Conservation (phyloP, 1,139 yeast species). For the Candida labiduridarum region DNA sequence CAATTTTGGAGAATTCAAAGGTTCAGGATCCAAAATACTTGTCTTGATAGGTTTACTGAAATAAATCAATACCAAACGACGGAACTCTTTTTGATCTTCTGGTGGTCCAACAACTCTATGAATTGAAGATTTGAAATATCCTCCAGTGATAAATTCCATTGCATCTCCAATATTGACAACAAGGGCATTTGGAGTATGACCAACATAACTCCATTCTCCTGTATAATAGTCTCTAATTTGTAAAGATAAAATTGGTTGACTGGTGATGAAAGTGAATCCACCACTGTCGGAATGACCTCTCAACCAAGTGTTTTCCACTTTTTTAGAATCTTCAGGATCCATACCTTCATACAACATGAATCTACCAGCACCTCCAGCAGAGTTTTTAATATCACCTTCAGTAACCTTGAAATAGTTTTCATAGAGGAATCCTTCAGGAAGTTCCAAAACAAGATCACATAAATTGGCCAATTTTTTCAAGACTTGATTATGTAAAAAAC, state of each 20-base stretch:
- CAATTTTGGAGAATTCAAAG: slow-evolving; percentile 39
- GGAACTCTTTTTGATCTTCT: slow-evolving; percentile 36
- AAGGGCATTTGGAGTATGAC: slow-evolving; percentile 46
- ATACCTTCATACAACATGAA: slow-evolving; percentile 34
- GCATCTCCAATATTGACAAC: slow-evolving; percentile 55
- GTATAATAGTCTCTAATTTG: slow-evolving; percentile 50
- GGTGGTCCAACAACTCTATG: slow-evolving; percentile 54
- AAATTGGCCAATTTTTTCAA: slow-evolving; percentile 28
- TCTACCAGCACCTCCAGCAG: slow-evolving; percentile 37
- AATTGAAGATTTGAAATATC: slow-evolving; percentile 48
- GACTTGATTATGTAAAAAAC: slow-evolving; percentile 25
- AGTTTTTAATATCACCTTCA: slow-evolving; percentile 24
- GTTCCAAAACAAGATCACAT: slow-evolving; percentile 32
- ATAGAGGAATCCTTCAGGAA: slow-evolving; percentile 35
- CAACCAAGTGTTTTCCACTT: slow-evolving; percentile 43
- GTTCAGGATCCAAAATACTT: slow-evolving; percentile 41
- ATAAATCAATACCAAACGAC: slow-evolving; percentile 46
- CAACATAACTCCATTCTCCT: slow-evolving; percentile 52
- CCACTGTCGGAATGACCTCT: slow-evolving; percentile 55
- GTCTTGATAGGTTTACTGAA: slow-evolving; percentile 31
- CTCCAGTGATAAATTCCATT: slow-evolving; percentile 51
- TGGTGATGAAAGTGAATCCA: slow-evolving; percentile 50
- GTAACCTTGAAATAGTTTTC: slow-evolving; percentile 32
- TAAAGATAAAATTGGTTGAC: slow-evolving; percentile 47
- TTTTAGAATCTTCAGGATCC: slow-evolving; percentile 26